phyloP scores from a whole-genome alignment of 2,329 filamentous ascomycete species.

The Apiospora malaysiana region DNA sequence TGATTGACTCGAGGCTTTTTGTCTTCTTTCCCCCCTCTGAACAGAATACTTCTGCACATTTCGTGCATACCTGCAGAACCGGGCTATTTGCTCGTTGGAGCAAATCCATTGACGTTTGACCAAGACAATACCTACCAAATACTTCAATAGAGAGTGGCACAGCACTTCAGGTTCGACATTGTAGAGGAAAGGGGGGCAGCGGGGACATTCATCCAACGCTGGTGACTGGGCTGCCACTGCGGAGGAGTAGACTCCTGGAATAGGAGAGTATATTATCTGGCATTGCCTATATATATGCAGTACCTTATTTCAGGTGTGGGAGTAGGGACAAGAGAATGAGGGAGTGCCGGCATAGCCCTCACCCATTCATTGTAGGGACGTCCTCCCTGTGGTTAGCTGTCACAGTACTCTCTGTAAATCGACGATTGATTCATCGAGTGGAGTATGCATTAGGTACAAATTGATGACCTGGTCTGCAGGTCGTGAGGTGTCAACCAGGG shows the following conservation, averaged over 20 bases:
- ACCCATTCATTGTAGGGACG: too few species aligned
- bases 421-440: not conserved
- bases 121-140: too few species aligned
- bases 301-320: too few species aligned
- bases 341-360: too few species aligned
- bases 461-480: too few species aligned
- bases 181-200: not conserved
- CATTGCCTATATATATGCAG: too few species aligned
- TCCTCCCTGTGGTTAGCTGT: too few species aligned
- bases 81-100: not conserved
- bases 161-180: slow-evolving; percentile 1
- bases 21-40: too few species aligned
- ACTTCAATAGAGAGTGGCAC: not conserved
- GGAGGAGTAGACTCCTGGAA: not conserved
- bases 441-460: too few species aligned
- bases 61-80: not conserved
- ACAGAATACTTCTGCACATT: not conserved
- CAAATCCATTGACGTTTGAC: not conserved
- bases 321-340: too few species aligned
- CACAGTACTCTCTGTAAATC: too few species aligned
- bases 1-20: not conserved
- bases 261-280: too few species aligned
- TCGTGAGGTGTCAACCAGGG: not conserved
- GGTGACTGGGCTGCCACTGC: not conserved
- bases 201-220: not conserved